Conservation (phyloP, 2,329 filamentous ascomycete genomes). For the Gyromitra esculenta region DNA sequence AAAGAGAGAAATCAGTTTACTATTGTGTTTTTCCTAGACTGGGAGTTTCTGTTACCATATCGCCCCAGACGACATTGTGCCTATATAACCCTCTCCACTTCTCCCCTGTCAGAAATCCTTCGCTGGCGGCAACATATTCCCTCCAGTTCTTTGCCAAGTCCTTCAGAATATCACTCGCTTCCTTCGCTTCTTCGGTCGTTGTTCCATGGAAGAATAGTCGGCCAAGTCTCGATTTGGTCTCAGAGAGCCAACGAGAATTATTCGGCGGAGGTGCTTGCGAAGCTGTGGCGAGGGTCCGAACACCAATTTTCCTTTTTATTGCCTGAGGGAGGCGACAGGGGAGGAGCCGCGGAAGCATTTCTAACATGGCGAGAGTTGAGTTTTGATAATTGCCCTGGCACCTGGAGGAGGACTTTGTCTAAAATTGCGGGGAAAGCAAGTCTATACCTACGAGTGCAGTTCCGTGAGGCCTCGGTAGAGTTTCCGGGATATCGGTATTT, state of each 20-base stretch:
- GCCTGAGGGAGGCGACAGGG: constrained; percentile 34
- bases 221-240: constrained; percentile 73
- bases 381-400: neutral
- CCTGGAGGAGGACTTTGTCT: constrained; percentile 1
- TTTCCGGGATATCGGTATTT: constrained; percentile 8
- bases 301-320: constrained; percentile 40
- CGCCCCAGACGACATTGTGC: constrained; percentile 81
- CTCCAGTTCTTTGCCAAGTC: constrained; percentile 75
- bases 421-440: constrained; percentile 8
- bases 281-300: constrained; percentile 55
- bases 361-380: neutral
- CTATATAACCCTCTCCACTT: constrained; percentile 71
- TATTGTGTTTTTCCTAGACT: neutral
- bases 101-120: constrained; percentile 76
- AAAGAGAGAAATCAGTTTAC: neutral
- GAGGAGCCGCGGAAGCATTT: constrained; percentile 45
- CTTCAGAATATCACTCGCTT: constrained; percentile 70
- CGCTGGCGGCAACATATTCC: constrained; percentile 74
- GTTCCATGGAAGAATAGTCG: constrained; percentile 80
- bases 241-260: constrained; percentile 75
- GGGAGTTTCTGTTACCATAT: constrained; percentile 72
- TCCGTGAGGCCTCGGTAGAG: constrained; percentile 23
- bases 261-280: constrained; percentile 57
- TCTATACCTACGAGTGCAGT: constrained; percentile 19
- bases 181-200: constrained; percentile 66